A percentile compares a stretch with the other conserved stretches of the same genome.
Evolutionary conservation across 176 grass and related monocot genomes (phyloP).

Genomic region (Zea mays): Zm-B73-REFERENCE-NAM-5.0 NC_050097.1:211909001-211909500

Average conservation of each 20-base stretch:
- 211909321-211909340: neutral
- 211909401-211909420: neutral
- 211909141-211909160: constrained; percentile 98
- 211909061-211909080: constrained; percentile 95
- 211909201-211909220: constrained; percentile 16
- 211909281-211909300: neutral
- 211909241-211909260: neutral
- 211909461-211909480: neutral
- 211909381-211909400: neutral
- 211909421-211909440: neutral
- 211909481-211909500: neutral
- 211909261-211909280: neutral
- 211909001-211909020: neutral
- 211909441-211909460: neutral
- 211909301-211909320: neutral
- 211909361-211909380: neutral
- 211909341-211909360: neutral
- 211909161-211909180: constrained; percentile 86
- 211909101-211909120: constrained; percentile 95
- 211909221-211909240: neutral
- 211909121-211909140: constrained; percentile 97
- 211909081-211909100: constrained; percentile 81
- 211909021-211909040: constrained; percentile 7
- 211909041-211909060: constrained; percentile 66
- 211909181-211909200: constrained; percentile 21